phyloP scores from a whole-genome alignment of 140 eudicot species.

The Flaveria floridana region DNA sequence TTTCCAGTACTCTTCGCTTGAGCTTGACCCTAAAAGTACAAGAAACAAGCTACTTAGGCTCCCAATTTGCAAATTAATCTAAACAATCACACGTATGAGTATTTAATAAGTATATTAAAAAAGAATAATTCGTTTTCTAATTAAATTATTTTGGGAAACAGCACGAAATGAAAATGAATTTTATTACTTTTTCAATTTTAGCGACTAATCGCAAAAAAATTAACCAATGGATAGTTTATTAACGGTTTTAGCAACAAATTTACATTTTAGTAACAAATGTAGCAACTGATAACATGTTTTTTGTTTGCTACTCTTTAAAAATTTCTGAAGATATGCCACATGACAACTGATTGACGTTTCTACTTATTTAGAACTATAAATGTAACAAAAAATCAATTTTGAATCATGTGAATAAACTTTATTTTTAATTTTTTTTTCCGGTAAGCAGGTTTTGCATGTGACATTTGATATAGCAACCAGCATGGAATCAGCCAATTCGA shows the following conservation, averaged over 20 bases:
- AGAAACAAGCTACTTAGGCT: conserved; percentile 1
- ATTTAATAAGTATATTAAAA: neutral
- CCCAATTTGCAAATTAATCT: neutral
- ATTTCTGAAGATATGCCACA: neutral
- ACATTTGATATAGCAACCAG: neutral
- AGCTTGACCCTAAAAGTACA: conserved; percentile 45
- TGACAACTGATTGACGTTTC: neutral
- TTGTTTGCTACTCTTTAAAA: neutral
- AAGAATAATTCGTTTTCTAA: neutral
- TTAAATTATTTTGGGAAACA: neutral
- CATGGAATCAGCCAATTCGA: neutral
- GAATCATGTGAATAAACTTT: neutral
- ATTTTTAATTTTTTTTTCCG: neutral
- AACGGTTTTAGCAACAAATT: neutral
- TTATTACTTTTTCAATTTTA: neutral
- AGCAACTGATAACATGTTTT: neutral
- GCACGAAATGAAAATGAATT: neutral
- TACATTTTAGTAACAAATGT: neutral
- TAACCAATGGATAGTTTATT: neutral
- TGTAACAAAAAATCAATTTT: neutral
- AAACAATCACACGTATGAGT: neutral
- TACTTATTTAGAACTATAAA: neutral
- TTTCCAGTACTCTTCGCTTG: conserved; percentile 46
- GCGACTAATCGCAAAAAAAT: neutral
- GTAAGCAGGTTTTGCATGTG: neutral